phyloP scores from a whole-genome alignment of 306 rosid genomes.

The Coriaria nepalensis region DNA sequence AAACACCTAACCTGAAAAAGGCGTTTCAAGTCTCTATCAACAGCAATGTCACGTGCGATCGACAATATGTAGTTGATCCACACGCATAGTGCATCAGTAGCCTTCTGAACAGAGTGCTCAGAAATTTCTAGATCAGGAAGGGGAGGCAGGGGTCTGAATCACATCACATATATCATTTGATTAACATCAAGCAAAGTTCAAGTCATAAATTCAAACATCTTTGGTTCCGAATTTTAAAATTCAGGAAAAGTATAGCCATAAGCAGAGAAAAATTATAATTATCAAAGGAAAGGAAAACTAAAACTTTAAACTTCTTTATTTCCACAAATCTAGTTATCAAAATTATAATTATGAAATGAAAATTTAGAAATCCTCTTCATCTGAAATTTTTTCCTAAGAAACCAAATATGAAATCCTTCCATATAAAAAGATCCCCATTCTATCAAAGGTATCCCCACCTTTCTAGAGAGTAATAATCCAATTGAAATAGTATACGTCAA shows the following conservation, averaged over 20 bases:
- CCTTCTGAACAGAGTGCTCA: conserved; percentile 40
- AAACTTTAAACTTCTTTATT: no score
- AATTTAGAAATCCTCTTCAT: no score
- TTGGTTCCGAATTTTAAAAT: no score
- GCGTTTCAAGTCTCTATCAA: conserved; percentile 55
- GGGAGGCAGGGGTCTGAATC: conserved; percentile 84
- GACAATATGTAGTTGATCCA: conserved; percentile 54
- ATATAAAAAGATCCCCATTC: background rate
- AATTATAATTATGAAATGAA: no score
- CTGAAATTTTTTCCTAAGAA: no score
- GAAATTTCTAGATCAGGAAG: conserved; percentile 88
- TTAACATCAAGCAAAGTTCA: conserved; percentile 9
- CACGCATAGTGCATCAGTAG: conserved; percentile 47
- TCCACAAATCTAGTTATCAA: no score
- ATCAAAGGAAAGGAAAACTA: no score
- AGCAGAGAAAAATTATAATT: no score
- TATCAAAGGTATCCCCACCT: background rate
- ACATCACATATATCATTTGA: conserved; percentile 12
- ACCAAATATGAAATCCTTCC: background rate
- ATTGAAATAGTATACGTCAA: background rate
- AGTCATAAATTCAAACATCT: background rate
- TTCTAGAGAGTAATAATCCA: background rate
- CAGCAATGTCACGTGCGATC: conserved; percentile 65
- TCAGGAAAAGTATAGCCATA: no score
- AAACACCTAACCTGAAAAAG: conserved; percentile 43